Evolutionary conservation across 768 basidiomycete species (phyloP).

Genomic region (Mycena vulgaris): DNA sequence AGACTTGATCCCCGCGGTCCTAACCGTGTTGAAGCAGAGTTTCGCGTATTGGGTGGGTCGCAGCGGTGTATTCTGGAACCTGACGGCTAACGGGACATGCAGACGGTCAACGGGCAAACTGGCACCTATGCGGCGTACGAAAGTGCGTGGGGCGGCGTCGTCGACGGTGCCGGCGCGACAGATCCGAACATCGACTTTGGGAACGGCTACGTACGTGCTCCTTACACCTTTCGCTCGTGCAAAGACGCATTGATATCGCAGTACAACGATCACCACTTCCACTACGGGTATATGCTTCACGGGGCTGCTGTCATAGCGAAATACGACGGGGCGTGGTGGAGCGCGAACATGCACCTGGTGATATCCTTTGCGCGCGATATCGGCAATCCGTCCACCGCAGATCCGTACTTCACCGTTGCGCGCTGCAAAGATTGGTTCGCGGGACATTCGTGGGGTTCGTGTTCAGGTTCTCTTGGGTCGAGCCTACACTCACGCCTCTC

Average conservation of each 20-base stretch:
- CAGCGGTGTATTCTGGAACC: neutral
- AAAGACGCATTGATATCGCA: neutral
- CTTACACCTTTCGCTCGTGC: neutral
- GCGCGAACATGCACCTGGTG: slow-evolving; percentile 43
- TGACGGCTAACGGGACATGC: neutral
- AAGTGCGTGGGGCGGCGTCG: slow-evolving; percentile 54
- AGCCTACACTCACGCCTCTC: neutral
- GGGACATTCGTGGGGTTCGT: slow-evolving; percentile 54
- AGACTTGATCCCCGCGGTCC: slow-evolving; percentile 48
- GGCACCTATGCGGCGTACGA: slow-evolving; percentile 49
- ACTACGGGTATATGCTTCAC: slow-evolving; percentile 53
- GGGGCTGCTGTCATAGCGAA: slow-evolving; percentile 51
- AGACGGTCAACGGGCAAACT: slow-evolving; percentile 25
- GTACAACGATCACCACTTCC: slow-evolving; percentile 56
- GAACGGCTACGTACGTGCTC: slow-evolving; percentile 46
- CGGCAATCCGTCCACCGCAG: slow-evolving; percentile 50
- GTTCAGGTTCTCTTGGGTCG: neutral
- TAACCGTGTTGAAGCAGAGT: slow-evolving; percentile 43
- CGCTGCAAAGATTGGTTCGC: slow-evolving; percentile 55
- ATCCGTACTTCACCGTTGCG: slow-evolving; percentile 50
- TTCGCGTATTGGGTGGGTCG: slow-evolving; percentile 46
- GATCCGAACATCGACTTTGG: slow-evolving; percentile 50
- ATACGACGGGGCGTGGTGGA: slow-evolving; percentile 46
- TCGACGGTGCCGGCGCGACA: slow-evolving; percentile 49
- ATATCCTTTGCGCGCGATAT: slow-evolving; percentile 52